These are phyloP conservation scores for Venturia oleaginea DNA, from an alignment of 2,329 filamentous ascomycete species.

Conservation along the genomic window DNA sequence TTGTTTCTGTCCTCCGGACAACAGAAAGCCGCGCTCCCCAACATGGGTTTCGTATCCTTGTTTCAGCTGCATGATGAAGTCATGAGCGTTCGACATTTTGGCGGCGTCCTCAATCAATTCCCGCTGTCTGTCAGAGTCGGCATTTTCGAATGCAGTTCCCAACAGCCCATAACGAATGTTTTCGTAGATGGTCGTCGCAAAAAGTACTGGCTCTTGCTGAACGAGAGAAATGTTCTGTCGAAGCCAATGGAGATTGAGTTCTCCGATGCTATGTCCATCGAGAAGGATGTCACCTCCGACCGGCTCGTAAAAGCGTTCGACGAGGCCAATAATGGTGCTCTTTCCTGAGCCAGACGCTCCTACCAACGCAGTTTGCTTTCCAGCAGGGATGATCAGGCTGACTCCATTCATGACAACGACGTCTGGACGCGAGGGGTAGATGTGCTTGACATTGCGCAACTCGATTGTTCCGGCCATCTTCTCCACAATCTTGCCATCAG, in stretches of 20 bases:
- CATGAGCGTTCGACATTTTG: constrained; percentile 86
- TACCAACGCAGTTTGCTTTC: constrained; percentile 87
- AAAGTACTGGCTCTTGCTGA: constrained; percentile 85
- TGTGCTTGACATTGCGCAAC: constrained; percentile 75
- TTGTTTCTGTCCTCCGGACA: constrained; percentile 94
- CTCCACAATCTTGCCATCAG: constrained; percentile 64
- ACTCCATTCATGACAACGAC: constrained; percentile 83
- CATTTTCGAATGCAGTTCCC: constrained; percentile 66
- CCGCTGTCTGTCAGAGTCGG: constrained; percentile 56
- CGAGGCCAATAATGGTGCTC: constrained; percentile 83
- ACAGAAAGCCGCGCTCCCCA: constrained; percentile 85
- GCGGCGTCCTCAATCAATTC: constrained; percentile 72
- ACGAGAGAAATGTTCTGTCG: constrained; percentile 88
- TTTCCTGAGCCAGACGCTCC: constrained; percentile 93
- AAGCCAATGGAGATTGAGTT: constrained; percentile 80
- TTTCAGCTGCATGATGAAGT: constrained; percentile 74
- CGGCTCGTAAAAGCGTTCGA: constrained; percentile 91
- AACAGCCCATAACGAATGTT: constrained; percentile 90
- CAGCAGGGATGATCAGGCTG: constrained; percentile 69
- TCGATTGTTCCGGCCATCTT: constrained; percentile 69
- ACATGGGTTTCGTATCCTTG: constrained; percentile 90
- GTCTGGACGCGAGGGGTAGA: constrained; percentile 88
- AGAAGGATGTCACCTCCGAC: constrained; percentile 70
- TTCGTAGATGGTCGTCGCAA: constrained; percentile 77
- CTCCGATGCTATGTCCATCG: constrained; percentile 73